Base-by-base conservation (phyloP, 108 stramenopile species). In the Fistulifera pelliculosa region DNA sequence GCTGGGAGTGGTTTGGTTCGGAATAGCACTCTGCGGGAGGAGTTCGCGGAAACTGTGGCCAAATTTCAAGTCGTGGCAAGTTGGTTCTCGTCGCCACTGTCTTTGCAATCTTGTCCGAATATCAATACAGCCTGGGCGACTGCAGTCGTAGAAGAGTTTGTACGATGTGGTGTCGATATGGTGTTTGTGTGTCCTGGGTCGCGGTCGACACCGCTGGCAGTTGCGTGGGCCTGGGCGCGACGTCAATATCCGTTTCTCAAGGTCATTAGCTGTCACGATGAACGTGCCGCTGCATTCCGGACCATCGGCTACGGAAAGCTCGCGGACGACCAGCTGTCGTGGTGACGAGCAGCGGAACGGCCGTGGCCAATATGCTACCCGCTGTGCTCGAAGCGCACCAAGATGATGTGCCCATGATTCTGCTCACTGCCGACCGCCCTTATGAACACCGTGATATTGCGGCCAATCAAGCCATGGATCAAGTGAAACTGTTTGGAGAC, bases 341-440 rank as follows among this genome's bases (percentile, higher is more conserved):
- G 28, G 64, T 96, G 4, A 92, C 90, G 22, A 92, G 81, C 11
- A 90, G 88, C 57, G 95, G 95, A 17, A 96, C 95, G 22, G 93
- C 95, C 12, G 88, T 89, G 4, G 90, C 88, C 4, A 96, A 96
- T 60, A 66, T 96, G n/a, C 22, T 81, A 92, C 54, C 95, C 95
- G 28, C 77, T 84, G 3, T 79, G 87, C n/a, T 66, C 88, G 22
- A 93, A 60, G 84, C 93, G 6, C 63, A 75, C 17, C 67, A 74
- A 54, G 93, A 88, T 66, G 84, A 78, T 24, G 58, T 92, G 24
- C 87, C 95, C 4, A 41, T 96, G 54, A 38, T 96, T 12, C 47
- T 96, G 15, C 48, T 94, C 15, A 94, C 95, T 13, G 95, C 95
- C 8, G 95, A 96, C 74, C 65, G 95, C 43, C 95, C 95, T 1